phyloP scores from a whole-genome alignment of 2,329 filamentous ascomycete genomes.

The Phialocephala sp. region DNA sequence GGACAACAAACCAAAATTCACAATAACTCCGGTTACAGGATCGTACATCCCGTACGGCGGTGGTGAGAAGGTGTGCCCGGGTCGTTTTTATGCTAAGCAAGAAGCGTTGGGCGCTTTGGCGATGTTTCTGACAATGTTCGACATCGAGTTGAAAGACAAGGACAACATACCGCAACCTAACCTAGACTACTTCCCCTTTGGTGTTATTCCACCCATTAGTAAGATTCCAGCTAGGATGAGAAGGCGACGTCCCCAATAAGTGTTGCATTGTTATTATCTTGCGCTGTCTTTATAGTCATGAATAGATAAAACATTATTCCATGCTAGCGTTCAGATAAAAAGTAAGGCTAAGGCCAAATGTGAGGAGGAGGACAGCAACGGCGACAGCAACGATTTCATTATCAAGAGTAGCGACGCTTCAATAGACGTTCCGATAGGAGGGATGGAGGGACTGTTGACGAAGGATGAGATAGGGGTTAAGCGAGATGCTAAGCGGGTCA shows the following conservation, averaged over 20 bases:
- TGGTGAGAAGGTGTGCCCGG: conserved; percentile 44
- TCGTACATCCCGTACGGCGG: conserved; percentile 47
- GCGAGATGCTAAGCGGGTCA: too few relatives aligned
- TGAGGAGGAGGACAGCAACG: too few relatives aligned
- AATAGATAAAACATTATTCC: too few relatives aligned
- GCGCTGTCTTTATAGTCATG: neutral
- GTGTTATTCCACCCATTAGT: conserved; percentile 31
- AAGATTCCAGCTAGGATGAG: conserved; percentile 30
- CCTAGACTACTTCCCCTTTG: conserved; percentile 32
- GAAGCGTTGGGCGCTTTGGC: conserved; percentile 43
- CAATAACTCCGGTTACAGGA: conserved; percentile 38
- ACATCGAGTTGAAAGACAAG: conserved; percentile 33
- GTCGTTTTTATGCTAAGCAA: conserved; percentile 46
- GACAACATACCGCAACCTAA: conserved; percentile 21
- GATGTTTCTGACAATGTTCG: conserved; percentile 42
- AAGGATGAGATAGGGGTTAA: too few relatives aligned
- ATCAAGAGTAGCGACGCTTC: too few relatives aligned
- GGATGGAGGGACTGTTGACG: too few relatives aligned
- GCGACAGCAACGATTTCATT: too few relatives aligned
- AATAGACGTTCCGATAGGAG: too few relatives aligned
- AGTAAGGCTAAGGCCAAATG: too few relatives aligned
- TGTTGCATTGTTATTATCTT: neutral
- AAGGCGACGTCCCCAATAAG: conserved; percentile 14
- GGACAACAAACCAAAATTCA: conserved; percentile 33
- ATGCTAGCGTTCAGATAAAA: too few relatives aligned